Percentiles rank a stretch among this genome's conserved stretches.
Evolutionary conservation across 129 eudicot genomes (phyloP).

Genomic region (Helianthus annuus): HanXRQr2.0-SUNRISE NC_035437.2:17494942-17495441

Average conservation of each 20-base stretch:
- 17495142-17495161: conserved; percentile 92
- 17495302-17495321: conserved; percentile 96
- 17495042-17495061: conserved; percentile 3
- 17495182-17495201: not conserved
- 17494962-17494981: conserved; percentile 83
- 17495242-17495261: not conserved
- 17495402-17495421: conserved; percentile 86
- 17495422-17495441: conserved; percentile 95
- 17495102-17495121: conserved; percentile 86
- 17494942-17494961: conserved; percentile 61
- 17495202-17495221: not conserved
- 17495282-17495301: conserved; percentile 48
- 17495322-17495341: conserved; percentile 87
- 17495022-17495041: not conserved
- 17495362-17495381: conserved; percentile 90
- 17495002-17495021: not conserved
- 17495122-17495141: conserved; percentile 73
- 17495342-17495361: conserved; percentile 98
- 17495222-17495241: not conserved
- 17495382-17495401: conserved; percentile 94
- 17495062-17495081: conserved; percentile 66
- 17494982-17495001: not conserved
- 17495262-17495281: not conserved
- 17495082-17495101: conserved; percentile 91
- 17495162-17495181: conserved; percentile 46